These are phyloP conservation scores for Alisma plantagoaquatica DNA, from an alignment of 106 monocot genomes.

Conservation along the genomic window DNA sequence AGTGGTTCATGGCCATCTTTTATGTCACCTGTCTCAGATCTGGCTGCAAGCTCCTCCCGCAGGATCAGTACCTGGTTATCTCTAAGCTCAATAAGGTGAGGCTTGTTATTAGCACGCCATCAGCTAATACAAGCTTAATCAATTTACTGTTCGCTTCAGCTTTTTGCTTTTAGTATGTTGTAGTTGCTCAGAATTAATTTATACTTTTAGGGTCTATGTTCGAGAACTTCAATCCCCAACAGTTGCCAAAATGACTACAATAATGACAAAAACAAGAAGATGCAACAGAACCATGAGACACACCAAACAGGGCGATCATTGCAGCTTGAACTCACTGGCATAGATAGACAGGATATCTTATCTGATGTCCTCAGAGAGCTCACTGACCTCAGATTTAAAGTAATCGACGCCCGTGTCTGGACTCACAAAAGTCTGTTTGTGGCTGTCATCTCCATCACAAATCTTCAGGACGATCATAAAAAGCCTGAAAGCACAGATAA, in stretches of 20 bases:
- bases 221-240: too few relatives aligned
- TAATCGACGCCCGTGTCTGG: constrained; percentile 54
- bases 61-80: constrained; percentile 29
- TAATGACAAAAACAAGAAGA: neutral
- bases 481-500: too few relatives aligned
- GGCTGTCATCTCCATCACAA: constrained; percentile 32
- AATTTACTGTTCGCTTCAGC: neutral
- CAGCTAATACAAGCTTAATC: neutral
- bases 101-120: neutral
- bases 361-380: constrained; percentile 71
- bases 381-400: constrained; percentile 38
- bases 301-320: too few relatives aligned
- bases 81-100: constrained; percentile 32
- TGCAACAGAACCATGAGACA: constrained; percentile 24
- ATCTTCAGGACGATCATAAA: constrained; percentile 21
- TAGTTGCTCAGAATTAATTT: neutral
- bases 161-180: neutral
- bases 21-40: constrained; percentile 51
- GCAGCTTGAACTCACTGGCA: constrained; percentile 65
- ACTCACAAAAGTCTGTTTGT: constrained; percentile 57
- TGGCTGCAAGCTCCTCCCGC: constrained; percentile 43
- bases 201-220: constrained; percentile 15
- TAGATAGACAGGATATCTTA: constrained; percentile 55
- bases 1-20: constrained; percentile 84
- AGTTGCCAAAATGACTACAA: too few relatives aligned